These are phyloP conservation scores for Handroanthus guayacan DNA, from an alignment of 257 asterid species.

Conservation along the genomic window DNA sequence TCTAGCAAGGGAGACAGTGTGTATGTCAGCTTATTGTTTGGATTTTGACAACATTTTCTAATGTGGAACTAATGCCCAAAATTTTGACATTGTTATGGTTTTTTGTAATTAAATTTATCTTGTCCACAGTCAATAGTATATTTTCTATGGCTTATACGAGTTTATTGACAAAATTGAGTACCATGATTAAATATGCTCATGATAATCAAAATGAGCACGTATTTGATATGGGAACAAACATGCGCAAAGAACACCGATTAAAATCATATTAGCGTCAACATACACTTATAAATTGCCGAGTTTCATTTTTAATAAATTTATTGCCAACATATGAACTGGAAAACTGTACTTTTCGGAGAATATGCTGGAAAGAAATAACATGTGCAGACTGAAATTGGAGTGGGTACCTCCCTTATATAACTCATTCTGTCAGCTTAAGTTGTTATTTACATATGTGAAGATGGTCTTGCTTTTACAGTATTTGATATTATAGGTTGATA, in stretches of 20 bases:
- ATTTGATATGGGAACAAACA: slow-evolving; percentile 17
- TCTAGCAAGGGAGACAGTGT: slow-evolving; percentile 70
- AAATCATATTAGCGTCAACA: slow-evolving; percentile 9
- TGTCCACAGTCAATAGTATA: background rate
- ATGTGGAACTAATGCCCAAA: slow-evolving; percentile 10
- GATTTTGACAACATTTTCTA: slow-evolving; percentile 10
- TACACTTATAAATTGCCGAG: slow-evolving; percentile 22
- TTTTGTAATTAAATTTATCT: slow-evolving; percentile 17
- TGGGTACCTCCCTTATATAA: background rate
- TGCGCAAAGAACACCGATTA: background rate
- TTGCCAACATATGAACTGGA: background rate
- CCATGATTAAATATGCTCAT: background rate
- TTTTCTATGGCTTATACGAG: slow-evolving; percentile 3
- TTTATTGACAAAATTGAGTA: slow-evolving; percentile 8
- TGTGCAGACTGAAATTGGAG: background rate
- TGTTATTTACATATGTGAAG: background rate
- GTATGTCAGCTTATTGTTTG: slow-evolving; percentile 43
- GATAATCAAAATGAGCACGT: background rate
- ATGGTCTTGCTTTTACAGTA: slow-evolving; percentile 9
- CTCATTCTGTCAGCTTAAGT: slow-evolving; percentile 22
- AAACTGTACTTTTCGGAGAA: background rate
- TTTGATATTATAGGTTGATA: slow-evolving; percentile 4
- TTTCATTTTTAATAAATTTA: slow-evolving; percentile 2
- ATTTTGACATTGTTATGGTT: background rate
- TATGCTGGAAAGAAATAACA: background rate